Evolutionary conservation across 345 rosid genomes (phyloP), one percentile per base, ranked within the genome.

Genomic region (Bruguiera sexangula): DNA sequence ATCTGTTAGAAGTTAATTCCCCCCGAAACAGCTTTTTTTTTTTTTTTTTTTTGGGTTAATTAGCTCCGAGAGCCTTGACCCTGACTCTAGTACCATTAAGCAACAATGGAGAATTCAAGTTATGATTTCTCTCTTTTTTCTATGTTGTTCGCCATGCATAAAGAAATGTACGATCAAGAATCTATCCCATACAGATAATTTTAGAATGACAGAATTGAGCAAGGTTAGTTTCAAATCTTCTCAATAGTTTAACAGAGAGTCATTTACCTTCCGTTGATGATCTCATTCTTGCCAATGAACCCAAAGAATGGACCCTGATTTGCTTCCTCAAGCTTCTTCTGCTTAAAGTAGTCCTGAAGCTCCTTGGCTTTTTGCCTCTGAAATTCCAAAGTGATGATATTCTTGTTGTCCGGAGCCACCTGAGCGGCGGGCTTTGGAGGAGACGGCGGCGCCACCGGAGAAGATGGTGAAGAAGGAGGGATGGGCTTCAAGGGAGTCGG

Each of bases 221-320:
- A 13, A 39, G 50, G 3, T 43, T 43, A 13, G 50, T 43, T 43
- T 13, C 50, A 56, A 24, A 24, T 56, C 60, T 24, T 22, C 30
- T 3, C 16, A 21, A 22, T 24, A 22, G 6, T 15, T 24, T 21
- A 56, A 56, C 16, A 3, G 51, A 6, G 13, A 6, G 11, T 59
- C 29, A 37, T 65, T 43, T 75, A 91, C 99, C 99, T 95, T 73
- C 99, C 99, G 77, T 95, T 95, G 58, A 90, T 61, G 79, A 91
- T 89, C 83, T 95, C 99, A 52, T 95, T 95, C 82, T 91, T 95
- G 69, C 78, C 81, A 67, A 88, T 24, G 68, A 83, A 95, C 52
- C 99, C 99, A 78, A 95, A 95, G 80, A 91, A 89, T 39, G 99
- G 99, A 22, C 96, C 99, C 68, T 84, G 89, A 84, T 85, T 79